phyloP scores from a whole-genome alignment of 148 eudicot species.

The Vaccinium myrtillus region DNA sequence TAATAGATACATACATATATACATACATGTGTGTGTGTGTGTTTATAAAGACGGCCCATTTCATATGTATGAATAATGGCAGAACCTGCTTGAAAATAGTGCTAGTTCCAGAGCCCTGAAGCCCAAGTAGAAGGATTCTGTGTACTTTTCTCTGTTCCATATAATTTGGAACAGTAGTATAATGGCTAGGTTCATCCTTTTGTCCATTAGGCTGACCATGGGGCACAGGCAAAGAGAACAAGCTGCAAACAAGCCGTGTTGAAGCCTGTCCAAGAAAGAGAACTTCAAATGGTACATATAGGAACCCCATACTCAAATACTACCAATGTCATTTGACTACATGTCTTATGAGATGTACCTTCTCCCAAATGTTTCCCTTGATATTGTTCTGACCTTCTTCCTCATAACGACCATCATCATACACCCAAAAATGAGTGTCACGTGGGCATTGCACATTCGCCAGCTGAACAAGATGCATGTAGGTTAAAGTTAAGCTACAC shows the following conservation, averaged over 20 bases:
- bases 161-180: slow-evolving; percentile 69
- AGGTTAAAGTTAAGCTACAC: slow-evolving; percentile 2
- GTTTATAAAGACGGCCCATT: background rate
- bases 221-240: slow-evolving; percentile 91
- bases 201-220: slow-evolving; percentile 72
- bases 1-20: background rate
- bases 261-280: slow-evolving; percentile 53
- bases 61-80: background rate
- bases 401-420: slow-evolving; percentile 99
- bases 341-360: slow-evolving; percentile 43
- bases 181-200: slow-evolving; percentile 81
- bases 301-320: background rate
- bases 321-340: background rate
- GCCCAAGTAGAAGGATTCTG: slow-evolving; percentile 85
- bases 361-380: slow-evolving; percentile 97
- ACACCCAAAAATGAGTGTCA: slow-evolving; percentile 99
- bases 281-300: slow-evolving; percentile 18
- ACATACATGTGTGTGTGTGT: background rate
- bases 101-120: slow-evolving; percentile 91
- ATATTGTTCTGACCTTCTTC: slow-evolving; percentile 99
- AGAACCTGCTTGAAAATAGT: slow-evolving; percentile 95
- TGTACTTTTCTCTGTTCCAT: slow-evolving; percentile 70
- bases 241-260: slow-evolving; percentile 71
- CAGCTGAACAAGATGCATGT: slow-evolving; percentile 43
- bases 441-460: slow-evolving; percentile 98